A percentile compares a stretch with the other conserved stretches of the same genome.
These are phyloP conservation scores for Tuber indicum DNA, from an alignment of 495 filamentous ascomycete genomes.

Conservation along the genomic window DNA sequence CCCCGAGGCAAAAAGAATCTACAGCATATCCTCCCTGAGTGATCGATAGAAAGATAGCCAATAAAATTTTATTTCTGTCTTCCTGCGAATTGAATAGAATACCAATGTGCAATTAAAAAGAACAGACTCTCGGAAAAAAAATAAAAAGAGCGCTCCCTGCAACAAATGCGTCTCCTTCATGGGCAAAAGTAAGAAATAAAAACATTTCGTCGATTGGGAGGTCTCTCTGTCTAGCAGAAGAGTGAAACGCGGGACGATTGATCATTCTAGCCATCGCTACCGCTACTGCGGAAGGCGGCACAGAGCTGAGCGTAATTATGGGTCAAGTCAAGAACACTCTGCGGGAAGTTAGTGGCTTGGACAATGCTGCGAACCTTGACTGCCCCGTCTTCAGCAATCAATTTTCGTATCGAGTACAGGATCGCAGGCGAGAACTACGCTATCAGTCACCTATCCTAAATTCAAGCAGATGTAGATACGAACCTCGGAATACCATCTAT, in stretches of 20 bases:
- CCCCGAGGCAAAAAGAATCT: background rate
- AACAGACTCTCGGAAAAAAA: background rate
- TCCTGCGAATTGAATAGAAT: background rate
- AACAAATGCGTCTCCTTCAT: background rate
- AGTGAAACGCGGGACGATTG: background rate
- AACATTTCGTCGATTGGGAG: background rate
- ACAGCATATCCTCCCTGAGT: background rate
- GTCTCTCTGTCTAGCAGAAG: background rate
- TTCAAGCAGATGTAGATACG: slow-evolving; percentile 21
- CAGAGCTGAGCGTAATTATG: slow-evolving; percentile 94
- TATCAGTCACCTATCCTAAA: slow-evolving; percentile 11
- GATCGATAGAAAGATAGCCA: background rate
- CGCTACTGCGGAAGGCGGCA: slow-evolving; percentile 87
- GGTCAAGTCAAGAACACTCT: slow-evolving; percentile 86
- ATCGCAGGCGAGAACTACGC: slow-evolving; percentile 85
- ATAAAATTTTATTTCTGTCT: background rate
- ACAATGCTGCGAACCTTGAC: slow-evolving; percentile 97
- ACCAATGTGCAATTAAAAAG: slow-evolving; percentile 2
- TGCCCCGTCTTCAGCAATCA: slow-evolving; percentile 96
- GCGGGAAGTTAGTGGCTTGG: slow-evolving; percentile 86
- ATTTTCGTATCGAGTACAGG: slow-evolving; percentile 73
- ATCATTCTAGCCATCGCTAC: slow-evolving; percentile 66
- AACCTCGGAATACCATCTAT: slow-evolving; percentile 95
- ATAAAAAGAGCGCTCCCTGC: background rate
- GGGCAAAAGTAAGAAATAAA: background rate